Percentiles rank a stretch among this genome's conserved stretches.
Evolutionary conservation across 23 red algal genomes (phyloP).

Genomic region (Agarophyton chilense): DNA sequence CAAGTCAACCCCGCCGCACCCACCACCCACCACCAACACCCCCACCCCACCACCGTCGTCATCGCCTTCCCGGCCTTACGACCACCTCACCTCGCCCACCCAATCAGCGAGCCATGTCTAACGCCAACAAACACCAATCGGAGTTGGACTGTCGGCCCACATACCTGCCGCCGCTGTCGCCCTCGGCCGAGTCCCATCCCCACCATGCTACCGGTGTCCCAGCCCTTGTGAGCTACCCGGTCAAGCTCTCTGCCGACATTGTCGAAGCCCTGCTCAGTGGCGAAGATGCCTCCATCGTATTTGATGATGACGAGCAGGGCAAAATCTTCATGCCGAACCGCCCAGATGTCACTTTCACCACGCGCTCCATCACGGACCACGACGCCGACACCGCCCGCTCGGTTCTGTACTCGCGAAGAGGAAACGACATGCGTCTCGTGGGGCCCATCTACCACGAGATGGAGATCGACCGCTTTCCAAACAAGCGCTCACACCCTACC

Average conservation of each 20-base stretch:
- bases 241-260: slow-evolving; percentile 36
- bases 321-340: neutral
- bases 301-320: neutral
- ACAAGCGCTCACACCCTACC: neutral
- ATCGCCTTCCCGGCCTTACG: neutral
- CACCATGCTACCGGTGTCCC: neutral
- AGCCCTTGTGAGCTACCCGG: neutral
- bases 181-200: neutral
- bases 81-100: neutral
- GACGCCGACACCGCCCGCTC: slow-evolving; percentile 11
- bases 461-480: slow-evolving; percentile 18
- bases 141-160: neutral
- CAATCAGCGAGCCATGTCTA: neutral
- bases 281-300: slow-evolving; percentile 17
- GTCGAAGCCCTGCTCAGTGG: neutral
- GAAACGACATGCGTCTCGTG: slow-evolving; percentile 9
- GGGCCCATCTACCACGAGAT: slow-evolving; percentile 35
- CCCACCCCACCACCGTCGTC: neutral
- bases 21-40: too few species aligned
- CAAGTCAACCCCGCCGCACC: too few species aligned
- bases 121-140: neutral
- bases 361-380: slow-evolving; percentile 5
- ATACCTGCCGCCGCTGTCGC: slow-evolving; percentile 9
- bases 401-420: slow-evolving; percentile 11
- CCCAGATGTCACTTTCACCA: slow-evolving; percentile 17